phyloP scores from a whole-genome alignment of 169 alveolate species.

The Plasmodium billcollinsi region DNA sequence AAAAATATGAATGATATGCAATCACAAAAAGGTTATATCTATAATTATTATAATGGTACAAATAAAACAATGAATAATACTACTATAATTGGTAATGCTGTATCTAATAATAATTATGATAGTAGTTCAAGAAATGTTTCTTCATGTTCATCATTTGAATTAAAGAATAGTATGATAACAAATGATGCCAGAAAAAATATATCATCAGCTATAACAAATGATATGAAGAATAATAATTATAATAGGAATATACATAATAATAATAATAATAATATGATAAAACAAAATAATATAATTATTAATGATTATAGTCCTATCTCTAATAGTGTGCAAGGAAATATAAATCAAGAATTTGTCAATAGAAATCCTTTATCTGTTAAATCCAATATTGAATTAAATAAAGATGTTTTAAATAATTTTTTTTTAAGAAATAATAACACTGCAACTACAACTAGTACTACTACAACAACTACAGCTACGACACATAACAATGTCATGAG shows the following conservation, averaged over 20 bases:
- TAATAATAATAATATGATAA: slow-evolving; percentile 9
- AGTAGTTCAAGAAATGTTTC: background rate
- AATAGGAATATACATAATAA: background rate
- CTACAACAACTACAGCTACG: slow-evolving; percentile 21
- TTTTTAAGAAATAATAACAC: slow-evolving; percentile 31
- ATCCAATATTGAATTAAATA: slow-evolving; percentile 26
- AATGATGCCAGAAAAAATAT: slow-evolving; percentile 4
- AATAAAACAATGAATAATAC: slow-evolving; percentile 18
- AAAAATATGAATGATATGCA: slow-evolving; percentile 23
- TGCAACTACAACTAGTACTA: slow-evolving; percentile 31
- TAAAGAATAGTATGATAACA: slow-evolving; percentile 10
- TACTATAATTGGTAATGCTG: background rate
- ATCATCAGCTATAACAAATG: slow-evolving; percentile 1
- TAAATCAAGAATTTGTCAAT: slow-evolving; percentile 11
- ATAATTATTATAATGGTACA: slow-evolving; percentile 25
- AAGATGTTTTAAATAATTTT: slow-evolving; percentile 41
- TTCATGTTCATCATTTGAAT: slow-evolving; percentile 16
- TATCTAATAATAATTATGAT: slow-evolving; percentile 11
- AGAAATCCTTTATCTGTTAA: slow-evolving; percentile 1
- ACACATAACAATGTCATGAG: background rate
- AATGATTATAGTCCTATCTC: slow-evolving; percentile 19
- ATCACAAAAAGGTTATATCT: slow-evolving; percentile 21
- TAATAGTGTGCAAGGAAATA: slow-evolving; percentile 7
- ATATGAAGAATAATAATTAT: slow-evolving; percentile 4
- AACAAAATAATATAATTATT: slow-evolving; percentile 11